phyloP scores from a whole-genome alignment of 805 yeast genomes.

The Deakozyma indianensis region DNA sequence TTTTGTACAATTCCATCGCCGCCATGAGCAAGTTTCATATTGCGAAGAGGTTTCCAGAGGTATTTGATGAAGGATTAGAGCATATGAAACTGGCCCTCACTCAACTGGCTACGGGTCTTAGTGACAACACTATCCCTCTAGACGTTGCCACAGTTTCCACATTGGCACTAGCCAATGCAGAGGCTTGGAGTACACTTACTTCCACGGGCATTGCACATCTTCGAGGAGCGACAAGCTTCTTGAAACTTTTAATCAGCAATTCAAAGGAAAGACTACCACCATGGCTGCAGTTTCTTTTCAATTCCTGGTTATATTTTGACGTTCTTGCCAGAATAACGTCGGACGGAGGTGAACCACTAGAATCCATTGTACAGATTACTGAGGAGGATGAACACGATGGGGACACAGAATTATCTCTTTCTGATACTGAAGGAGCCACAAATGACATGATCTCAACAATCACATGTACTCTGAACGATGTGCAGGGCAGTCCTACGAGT shows the following conservation, averaged over 20 bases:
- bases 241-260: conserved; percentile 14
- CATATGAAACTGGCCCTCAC: conserved; percentile 49
- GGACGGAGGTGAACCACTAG: conserved; percentile 22
- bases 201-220: conserved; percentile 57
- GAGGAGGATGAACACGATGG: conserved; percentile 5
- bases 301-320: conserved; percentile 56
- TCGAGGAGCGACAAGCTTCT: conserved; percentile 51
- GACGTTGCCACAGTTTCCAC: conserved; percentile 58
- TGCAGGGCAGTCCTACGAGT: not conserved
- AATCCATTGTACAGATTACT: conserved; percentile 8
- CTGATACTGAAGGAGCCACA: not conserved
- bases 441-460: not conserved
- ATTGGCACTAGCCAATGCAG: conserved; percentile 46
- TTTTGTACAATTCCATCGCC: conserved; percentile 46
- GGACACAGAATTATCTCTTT: not conserved
- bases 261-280: conserved; percentile 15
- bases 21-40: conserved; percentile 55
- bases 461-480: not conserved
- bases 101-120: conserved; percentile 44
- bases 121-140: conserved; percentile 33
- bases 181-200: conserved; percentile 55
- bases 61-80: conserved; percentile 35
- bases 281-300: conserved; percentile 39
- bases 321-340: conserved; percentile 54
- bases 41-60: conserved; percentile 29